Evolutionary conservation across 177 flowering plant genomes (phyloP), one percentile per base, ranked within the genome.

Genomic region (Telopea speciosissima): DNA sequence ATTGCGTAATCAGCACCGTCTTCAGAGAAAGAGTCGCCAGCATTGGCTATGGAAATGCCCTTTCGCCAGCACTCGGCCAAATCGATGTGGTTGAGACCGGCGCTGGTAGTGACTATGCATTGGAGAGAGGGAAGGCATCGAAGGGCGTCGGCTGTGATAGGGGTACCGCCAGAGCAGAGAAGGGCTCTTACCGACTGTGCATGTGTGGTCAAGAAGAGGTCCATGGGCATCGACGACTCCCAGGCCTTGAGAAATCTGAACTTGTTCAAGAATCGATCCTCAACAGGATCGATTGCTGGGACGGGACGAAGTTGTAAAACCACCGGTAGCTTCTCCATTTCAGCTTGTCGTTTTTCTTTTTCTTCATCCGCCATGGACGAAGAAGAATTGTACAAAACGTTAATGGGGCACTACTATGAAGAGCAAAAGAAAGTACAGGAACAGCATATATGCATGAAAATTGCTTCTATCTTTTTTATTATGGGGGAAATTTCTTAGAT

Each of bases 1-100:
- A 85, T 82, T 0, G 86, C 85, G 63, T 56, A 8, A 25, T 90
- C 95, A 16, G 89, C 95, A 42, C 73, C 85, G n/a, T 88, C 90
- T 1, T 71, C 83, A 3, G 95, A 74, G 73, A 64, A 85, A 0
- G 75, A 62, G 1, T 42, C 62, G 3, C 82, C 85, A 9, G 87
- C 79, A 40, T 74, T 73, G 22, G 84, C 75, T 1, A 87, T 80
- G 22, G 72, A 25, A n/a, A 86, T 75, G 0, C 86, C 85, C 6
- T 83, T 79, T 17, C 81, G 72, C 13, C 81, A 70, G 73, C 90
- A 89, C 76, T 84, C 86, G 3, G 58, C 13, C 25, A 85, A 22
- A 74, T 89, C 88, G 49, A 89, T 78, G 65, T 80, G 84, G 70
- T 86, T 70, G 66, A 85, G 58, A 31, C 94, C 91, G 54, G 79